phyloP scores from a whole-genome alignment of 2,329 filamentous ascomycete species.

The Clonostachys solani region DNA sequence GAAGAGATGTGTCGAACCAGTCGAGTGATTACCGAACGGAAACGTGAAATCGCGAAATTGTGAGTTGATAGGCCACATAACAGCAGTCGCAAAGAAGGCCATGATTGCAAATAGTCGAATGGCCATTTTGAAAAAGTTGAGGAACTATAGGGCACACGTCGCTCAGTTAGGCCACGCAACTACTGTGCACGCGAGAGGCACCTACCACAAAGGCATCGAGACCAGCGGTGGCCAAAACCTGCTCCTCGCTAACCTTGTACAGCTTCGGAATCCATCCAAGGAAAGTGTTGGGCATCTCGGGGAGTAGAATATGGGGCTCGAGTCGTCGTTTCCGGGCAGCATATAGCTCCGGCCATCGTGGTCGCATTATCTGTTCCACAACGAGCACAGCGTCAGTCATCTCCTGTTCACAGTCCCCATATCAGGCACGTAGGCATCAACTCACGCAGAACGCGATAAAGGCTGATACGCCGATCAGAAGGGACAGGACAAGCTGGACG shows the following conservation, averaged over 20 bases:
- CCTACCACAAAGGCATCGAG: conserved; percentile 88
- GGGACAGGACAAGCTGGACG: conserved; percentile 70
- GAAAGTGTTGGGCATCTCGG: conserved; percentile 75
- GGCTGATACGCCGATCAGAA: conserved; percentile 64
- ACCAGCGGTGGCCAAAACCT: conserved; percentile 84
- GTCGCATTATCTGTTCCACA: conserved; percentile 64
- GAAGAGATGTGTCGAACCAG: neutral
- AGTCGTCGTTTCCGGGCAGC: conserved; percentile 79
- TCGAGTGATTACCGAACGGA: neutral
- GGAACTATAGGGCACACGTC: conserved; percentile 45
- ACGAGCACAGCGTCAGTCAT: neutral
- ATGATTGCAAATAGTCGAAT: conserved; percentile 77
- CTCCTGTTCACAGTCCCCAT: too few species aligned
- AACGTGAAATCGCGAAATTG: conserved; percentile 39
- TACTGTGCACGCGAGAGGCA: conserved; percentile 6
- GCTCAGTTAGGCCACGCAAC: neutral
- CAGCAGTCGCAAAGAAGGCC: conserved; percentile 72
- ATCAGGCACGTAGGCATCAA: conserved; percentile 2
- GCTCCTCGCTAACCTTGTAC: conserved; percentile 80
- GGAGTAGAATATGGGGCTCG: conserved; percentile 56
- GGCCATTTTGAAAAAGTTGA: conserved; percentile 94
- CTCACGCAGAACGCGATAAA: conserved; percentile 75
- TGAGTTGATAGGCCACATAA: conserved; percentile 84
- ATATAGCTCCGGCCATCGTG: conserved; percentile 89
- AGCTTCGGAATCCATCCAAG: conserved; percentile 92